Evolutionary conservation across 495 filamentous ascomycete species (phyloP).

Genomic region (Lasiosphaeriaceae sp.): DNA sequence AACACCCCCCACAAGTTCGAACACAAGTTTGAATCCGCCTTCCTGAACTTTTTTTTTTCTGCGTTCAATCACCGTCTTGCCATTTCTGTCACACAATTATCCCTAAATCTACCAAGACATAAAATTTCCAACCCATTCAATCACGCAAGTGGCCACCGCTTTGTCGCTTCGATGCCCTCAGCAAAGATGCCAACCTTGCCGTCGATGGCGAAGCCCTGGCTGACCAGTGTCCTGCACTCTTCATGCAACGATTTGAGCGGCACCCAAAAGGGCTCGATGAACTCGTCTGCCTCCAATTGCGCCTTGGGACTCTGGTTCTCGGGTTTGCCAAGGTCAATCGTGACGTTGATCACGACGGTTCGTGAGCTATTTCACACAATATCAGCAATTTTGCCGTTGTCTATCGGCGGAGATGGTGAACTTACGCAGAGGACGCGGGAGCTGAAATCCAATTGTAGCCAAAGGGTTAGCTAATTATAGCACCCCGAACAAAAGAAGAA

Average conservation of each 20-base stretch:
- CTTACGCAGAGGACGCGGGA: constrained; percentile 33
- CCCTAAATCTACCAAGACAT: too few species aligned
- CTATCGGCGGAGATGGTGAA: not conserved
- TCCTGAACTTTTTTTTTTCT: too few species aligned
- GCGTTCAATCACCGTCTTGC: too few species aligned
- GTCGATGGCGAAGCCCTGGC: constrained; percentile 66
- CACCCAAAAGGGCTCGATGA: constrained; percentile 69
- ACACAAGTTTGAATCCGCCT: too few species aligned
- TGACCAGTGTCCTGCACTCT: constrained; percentile 55
- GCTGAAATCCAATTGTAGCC: constrained; percentile 17
- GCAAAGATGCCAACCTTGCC: constrained; percentile 69
- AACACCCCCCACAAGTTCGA: too few species aligned
- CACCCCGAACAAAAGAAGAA: not conserved
- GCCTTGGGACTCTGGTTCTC: constrained; percentile 58
- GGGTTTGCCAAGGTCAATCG: constrained; percentile 56
- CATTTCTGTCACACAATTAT: too few species aligned
- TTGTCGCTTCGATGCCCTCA: constrained; percentile 58
- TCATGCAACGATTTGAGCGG: constrained; percentile 55
- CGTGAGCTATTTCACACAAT: constrained; percentile 57
- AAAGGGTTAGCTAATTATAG: not conserved
- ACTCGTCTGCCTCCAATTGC: constrained; percentile 69
- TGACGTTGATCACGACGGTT: constrained; percentile 64
- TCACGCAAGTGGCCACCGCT: not conserved
- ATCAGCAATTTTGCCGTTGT: not conserved
- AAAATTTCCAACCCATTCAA: too few species aligned